phyloP scores from a whole-genome alignment of 495 filamentous ascomycete species.

The Trichoderma asperelloides region DNA sequence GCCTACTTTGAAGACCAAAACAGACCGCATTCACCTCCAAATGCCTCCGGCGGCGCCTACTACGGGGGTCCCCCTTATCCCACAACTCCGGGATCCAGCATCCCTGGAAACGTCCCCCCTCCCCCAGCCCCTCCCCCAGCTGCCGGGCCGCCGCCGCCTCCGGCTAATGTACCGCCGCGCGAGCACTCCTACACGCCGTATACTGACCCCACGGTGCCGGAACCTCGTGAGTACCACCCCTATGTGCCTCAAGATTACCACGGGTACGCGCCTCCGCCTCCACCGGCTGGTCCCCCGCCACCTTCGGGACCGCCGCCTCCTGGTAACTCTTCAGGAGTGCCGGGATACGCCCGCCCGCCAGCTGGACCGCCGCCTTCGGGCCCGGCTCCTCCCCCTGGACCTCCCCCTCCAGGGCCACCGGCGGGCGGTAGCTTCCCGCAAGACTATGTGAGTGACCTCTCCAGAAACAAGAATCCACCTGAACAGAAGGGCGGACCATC shows the following conservation, averaged over 20 bases:
- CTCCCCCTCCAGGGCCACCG: slow-evolving; percentile 21
- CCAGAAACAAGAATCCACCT: background rate
- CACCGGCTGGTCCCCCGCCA: slow-evolving; percentile 10
- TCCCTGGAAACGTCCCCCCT: slow-evolving; percentile 6
- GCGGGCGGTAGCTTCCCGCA: slow-evolving; percentile 20
- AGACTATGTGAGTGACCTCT: slow-evolving; percentile 26
- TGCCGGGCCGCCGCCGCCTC: background rate
- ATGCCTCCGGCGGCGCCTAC: slow-evolving; percentile 44
- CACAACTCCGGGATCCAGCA: slow-evolving; percentile 13
- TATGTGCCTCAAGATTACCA: slow-evolving; percentile 32
- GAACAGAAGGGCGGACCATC: background rate
- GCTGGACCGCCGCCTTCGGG: background rate
- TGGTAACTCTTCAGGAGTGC: slow-evolving; percentile 4
- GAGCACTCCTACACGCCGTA: slow-evolving; percentile 25
- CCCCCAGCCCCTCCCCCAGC: background rate
- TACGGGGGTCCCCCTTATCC: slow-evolving; percentile 25
- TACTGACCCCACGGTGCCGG: slow-evolving; percentile 13
- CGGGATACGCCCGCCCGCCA: slow-evolving; percentile 9
- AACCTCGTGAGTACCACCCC: slow-evolving; percentile 15
- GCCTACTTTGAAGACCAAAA: slow-evolving; percentile 26
- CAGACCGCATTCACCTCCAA: slow-evolving; percentile 39
- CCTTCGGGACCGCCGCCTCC: slow-evolving; percentile 16
- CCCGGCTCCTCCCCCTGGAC: background rate
- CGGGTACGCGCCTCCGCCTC: slow-evolving; percentile 27
- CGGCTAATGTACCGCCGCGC: slow-evolving; percentile 29